Conservation (phyloP, 495 filamentous ascomycete species). For the Tuber brumale region DNA sequence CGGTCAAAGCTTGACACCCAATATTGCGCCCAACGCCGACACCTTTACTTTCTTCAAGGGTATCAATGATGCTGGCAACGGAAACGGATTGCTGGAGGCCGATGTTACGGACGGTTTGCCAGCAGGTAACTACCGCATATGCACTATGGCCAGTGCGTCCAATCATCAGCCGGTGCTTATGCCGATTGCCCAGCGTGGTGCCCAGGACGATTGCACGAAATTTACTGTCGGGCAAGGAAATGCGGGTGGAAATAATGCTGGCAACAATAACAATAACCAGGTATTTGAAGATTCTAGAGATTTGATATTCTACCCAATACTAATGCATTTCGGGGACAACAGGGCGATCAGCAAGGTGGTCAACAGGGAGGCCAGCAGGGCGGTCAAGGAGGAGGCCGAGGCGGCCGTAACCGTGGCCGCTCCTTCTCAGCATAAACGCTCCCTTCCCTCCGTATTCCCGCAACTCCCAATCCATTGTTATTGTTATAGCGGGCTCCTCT, state of each 20-base stretch:
- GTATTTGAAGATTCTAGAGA: background rate
- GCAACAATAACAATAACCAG: slow-evolving; percentile 32
- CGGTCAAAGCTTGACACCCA: slow-evolving; percentile 47
- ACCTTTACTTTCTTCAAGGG: slow-evolving; percentile 70
- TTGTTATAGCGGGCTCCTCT: background rate
- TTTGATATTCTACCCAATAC: background rate
- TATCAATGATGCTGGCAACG: slow-evolving; percentile 65
- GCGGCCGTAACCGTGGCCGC: slow-evolving; percentile 19
- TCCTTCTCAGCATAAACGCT: background rate
- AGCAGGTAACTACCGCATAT: slow-evolving; percentile 60
- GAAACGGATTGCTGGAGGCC: slow-evolving; percentile 53
- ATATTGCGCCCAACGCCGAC: slow-evolving; percentile 50
- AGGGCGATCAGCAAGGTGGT: background rate
- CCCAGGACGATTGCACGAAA: slow-evolving; percentile 65
- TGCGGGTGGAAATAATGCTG: slow-evolving; percentile 26
- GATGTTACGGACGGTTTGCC: slow-evolving; percentile 58
- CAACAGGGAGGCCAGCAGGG: background rate
- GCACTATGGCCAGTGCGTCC: slow-evolving; percentile 61
- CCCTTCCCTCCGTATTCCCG: background rate
- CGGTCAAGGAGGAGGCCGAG: background rate
- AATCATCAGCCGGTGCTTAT: slow-evolving; percentile 74
- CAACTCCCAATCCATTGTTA: background rate
- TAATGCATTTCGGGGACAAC: background rate
- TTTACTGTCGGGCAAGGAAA: slow-evolving; percentile 48
- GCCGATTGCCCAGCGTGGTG: slow-evolving; percentile 68